These are phyloP conservation scores for Scheffersomyces insectosa DNA, from an alignment of 1,139 yeast species.

Conservation along the genomic window DNA sequence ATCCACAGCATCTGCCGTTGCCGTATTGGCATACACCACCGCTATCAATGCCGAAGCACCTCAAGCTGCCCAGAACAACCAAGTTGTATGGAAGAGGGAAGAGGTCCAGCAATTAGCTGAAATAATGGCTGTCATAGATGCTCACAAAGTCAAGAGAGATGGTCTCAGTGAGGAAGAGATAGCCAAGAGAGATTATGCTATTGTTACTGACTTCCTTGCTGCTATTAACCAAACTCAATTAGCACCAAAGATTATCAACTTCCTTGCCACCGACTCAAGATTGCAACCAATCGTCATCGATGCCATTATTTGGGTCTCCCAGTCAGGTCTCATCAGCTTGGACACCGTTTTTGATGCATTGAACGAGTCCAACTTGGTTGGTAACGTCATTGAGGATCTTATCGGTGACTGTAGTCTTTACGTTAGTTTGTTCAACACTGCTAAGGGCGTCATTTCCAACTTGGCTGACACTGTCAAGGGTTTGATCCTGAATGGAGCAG, in stretches of 20 bases:
- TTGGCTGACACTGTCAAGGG: slow-evolving; percentile 32
- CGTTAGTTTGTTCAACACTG: slow-evolving; percentile 36
- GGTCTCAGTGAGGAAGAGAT: slow-evolving; percentile 20
- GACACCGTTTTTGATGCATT: slow-evolving; percentile 38
- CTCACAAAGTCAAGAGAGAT: slow-evolving; percentile 31
- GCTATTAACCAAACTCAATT: slow-evolving; percentile 40
- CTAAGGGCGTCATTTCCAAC: slow-evolving; percentile 27
- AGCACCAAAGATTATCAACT: slow-evolving; percentile 39
- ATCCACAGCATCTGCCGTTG: slow-evolving; percentile 27
- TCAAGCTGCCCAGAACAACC: slow-evolving; percentile 5
- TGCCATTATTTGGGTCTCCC: slow-evolving; percentile 32
- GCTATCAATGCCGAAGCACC: slow-evolving; percentile 33
- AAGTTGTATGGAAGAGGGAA: slow-evolving; percentile 9
- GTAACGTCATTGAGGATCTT: slow-evolving; percentile 37
- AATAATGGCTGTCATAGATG: slow-evolving; percentile 22
- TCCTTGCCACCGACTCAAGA: slow-evolving; percentile 33
- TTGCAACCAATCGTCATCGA: slow-evolving; percentile 38
- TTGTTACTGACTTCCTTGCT: slow-evolving; percentile 44
- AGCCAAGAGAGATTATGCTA: slow-evolving; percentile 26
- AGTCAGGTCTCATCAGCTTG: slow-evolving; percentile 34
- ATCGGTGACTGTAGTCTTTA: slow-evolving; percentile 45
- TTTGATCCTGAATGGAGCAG: slow-evolving; percentile 21
- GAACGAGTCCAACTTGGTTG: slow-evolving; percentile 40
- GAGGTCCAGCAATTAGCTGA: slow-evolving; percentile 21
- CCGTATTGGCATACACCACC: slow-evolving; percentile 28